Percentiles rank a stretch among this genome's conserved stretches.
These are phyloP conservation scores for Sphaerostilbella broomeana DNA, from an alignment of 2,329 filamentous ascomycete species.

Conservation along the genomic window DNA sequence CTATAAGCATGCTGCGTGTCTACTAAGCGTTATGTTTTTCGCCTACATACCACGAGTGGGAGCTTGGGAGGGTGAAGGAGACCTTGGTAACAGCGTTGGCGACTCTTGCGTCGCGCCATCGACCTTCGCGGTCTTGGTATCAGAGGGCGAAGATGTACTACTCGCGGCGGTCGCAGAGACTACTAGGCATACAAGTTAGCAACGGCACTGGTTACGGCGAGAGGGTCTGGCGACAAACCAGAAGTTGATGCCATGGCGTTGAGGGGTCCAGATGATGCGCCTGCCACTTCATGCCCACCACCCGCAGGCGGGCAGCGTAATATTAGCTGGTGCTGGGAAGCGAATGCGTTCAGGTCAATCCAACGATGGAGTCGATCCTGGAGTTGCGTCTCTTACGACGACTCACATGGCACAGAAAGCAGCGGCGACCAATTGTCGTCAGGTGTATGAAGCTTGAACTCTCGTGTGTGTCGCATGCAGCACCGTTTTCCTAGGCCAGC, in stretches of 20 bases:
- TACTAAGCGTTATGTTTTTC: not conserved
- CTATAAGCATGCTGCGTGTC: constrained; percentile 5
- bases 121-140: constrained; percentile 1
- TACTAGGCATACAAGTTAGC: constrained; percentile 17
- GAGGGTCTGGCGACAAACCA: constrained; percentile 19
- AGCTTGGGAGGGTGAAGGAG: constrained; percentile 7
- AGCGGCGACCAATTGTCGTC: constrained; percentile 6
- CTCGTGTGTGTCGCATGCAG: constrained; percentile 7
- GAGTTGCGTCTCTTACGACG: constrained; percentile 5
- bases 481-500: constrained; percentile 8
- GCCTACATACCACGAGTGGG: constrained; percentile 13
- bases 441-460: constrained; percentile 4
- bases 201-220: constrained; percentile 3
- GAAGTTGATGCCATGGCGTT: constrained; percentile 23
- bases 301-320: constrained; percentile 11
- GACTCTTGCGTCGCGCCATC: constrained; percentile 9
- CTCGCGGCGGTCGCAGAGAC: constrained; percentile 14
- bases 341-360: not conserved
- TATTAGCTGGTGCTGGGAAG: constrained; percentile 6
- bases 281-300: constrained; percentile 16
- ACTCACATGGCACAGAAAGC: constrained; percentile 10
- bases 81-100: constrained; percentile 1
- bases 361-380: not conserved
- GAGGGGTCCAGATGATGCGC: constrained; percentile 15
- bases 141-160: constrained; percentile 6